Conservation (phyloP, 208 protist species). For the Acanthamoeba lenticulata region DNA sequence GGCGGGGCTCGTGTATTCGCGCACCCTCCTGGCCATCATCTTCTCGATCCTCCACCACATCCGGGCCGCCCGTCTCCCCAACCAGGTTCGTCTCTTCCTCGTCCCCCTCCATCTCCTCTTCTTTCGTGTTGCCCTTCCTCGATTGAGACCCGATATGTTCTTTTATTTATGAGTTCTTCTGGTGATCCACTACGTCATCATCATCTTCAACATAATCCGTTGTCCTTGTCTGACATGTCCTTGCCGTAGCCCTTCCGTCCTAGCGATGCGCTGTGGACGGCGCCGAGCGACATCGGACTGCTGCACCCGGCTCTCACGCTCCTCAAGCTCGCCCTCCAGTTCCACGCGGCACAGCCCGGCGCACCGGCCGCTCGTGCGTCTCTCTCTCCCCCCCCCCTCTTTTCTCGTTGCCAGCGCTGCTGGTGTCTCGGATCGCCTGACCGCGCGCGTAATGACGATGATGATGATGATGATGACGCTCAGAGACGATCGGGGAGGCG, state of each 20-base stretch:
- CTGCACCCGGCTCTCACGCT: constrained; percentile 12
- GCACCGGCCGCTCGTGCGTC: not conserved
- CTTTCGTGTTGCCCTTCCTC: not conserved
- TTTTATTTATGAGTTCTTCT: no score
- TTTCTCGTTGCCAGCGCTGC: no score
- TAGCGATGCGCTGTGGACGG: not conserved
- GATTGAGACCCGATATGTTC: no score
- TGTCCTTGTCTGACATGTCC: no score
- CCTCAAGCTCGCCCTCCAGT: constrained; percentile 20
- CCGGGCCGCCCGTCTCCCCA: not conserved
- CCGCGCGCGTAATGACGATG: no score
- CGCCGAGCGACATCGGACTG: not conserved
- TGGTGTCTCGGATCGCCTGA: no score
- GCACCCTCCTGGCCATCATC: not conserved
- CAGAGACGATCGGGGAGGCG: not conserved
- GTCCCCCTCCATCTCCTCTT: not conserved
- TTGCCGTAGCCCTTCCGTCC: no score
- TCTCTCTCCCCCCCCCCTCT: not conserved
- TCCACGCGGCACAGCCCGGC: not conserved
- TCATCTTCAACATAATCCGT: no score
- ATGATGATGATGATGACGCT: no score
- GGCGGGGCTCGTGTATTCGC: not conserved
- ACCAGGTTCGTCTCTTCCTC: not conserved
- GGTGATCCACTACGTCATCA: no score
- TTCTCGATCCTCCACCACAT: constrained; percentile 4